Base-by-base conservation (phyloP, 805 yeast species). In the Zygosaccharomyces lentus region DNA sequence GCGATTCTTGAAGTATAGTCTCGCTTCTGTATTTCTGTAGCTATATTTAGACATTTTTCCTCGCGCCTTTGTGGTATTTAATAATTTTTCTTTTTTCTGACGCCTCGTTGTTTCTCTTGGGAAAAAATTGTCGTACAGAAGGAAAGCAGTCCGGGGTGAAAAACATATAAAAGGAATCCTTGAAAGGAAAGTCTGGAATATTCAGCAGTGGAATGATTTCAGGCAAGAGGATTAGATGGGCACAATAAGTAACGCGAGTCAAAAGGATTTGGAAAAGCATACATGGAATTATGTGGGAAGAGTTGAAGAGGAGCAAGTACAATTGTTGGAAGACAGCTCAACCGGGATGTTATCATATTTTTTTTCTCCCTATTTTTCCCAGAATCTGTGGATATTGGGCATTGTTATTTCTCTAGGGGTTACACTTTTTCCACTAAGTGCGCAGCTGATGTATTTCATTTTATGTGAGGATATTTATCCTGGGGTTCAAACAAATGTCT, bases 191-290 rank as follows among this genome's bases (percentile, higher is more conserved):
- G 9, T 25, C 9, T 25, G 27, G 9, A 7, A 25, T 25, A 25
- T 25, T 25, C 27, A 9, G 27, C 27, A 9, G 9, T 25, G 27
- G 9, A 25, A 25, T 25, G 9, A n/a, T n/a, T n/a, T n/a, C n/a
- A 25, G 9, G 27, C 27, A 25, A 34, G 23, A 13, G 10, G 13
- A 34, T 15, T 34, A 34, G 21, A 34, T 34, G 36, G 36, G 36
- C 36, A 19, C 21, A 34, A 3, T 34, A 16, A 34, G 36, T 34
- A 34, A 26, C n/a, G 26, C 16, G 15, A 37, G 26, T 37, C 27
- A 37, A 37, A 25, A 37, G 30, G 30, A 37, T 21, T 23, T 37
- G 30, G 40, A 37, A 34, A 34, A 34, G 36, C 13, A 15, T 34
- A 34, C n/a, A 34, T 34, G 36, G 40, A 24, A 12, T 37, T 37